Evolutionary conservation across 305 asterid genomes (phyloP).

Genomic region (Nicotiana rustica): DNA sequence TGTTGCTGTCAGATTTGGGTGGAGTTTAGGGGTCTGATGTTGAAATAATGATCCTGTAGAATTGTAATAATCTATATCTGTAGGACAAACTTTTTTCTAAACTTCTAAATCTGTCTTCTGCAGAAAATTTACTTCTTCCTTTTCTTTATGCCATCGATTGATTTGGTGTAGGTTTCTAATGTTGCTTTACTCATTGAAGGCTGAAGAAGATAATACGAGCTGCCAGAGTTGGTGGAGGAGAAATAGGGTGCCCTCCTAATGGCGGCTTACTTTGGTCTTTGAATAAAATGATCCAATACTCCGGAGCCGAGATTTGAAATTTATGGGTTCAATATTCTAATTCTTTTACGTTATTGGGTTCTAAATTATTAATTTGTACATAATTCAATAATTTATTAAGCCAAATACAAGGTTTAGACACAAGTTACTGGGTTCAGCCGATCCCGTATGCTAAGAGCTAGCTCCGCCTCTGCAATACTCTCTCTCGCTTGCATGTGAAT

Average conservation of each 20-base stretch:
- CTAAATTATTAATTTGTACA: no score
- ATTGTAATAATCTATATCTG: background rate
- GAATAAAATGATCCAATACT: background rate
- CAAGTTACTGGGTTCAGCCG: no score
- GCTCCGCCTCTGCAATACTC: no score
- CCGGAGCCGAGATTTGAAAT: no score
- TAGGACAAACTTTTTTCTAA: background rate
- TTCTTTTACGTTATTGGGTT: no score
- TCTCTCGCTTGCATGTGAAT: background rate
- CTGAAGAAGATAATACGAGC: background rate
- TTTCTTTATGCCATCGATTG: background rate
- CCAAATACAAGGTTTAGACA: no score
- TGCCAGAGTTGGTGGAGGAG: background rate
- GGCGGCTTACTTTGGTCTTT: background rate
- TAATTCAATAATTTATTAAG: no score
- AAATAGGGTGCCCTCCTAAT: no score
- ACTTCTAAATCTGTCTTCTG: background rate
- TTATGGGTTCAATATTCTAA: no score
- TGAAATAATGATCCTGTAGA: background rate
- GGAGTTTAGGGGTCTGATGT: background rate
- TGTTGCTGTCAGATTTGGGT: background rate
- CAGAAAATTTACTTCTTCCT: background rate
- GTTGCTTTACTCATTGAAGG: constrained; percentile 14
- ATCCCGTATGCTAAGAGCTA: no score
- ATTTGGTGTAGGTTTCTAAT: constrained; percentile 11